Conservation (phyloP, 1,139 yeast genomes). For the Geotrichum bryndzae region DNA sequence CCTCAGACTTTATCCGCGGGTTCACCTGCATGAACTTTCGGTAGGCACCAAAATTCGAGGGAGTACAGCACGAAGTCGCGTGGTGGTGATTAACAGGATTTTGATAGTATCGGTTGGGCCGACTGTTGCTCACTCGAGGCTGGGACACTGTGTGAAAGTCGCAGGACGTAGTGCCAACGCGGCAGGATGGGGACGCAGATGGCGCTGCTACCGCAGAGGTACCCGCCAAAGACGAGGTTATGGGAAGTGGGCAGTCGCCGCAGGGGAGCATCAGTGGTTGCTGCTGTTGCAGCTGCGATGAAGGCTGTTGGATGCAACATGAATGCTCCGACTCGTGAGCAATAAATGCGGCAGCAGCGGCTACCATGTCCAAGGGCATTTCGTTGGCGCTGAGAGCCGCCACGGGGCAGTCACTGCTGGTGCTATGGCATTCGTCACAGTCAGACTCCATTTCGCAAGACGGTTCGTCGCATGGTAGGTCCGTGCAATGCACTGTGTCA, state of each 20-base stretch:
- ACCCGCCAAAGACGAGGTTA: neutral
- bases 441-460: neutral
- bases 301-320: neutral
- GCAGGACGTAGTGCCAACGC: neutral
- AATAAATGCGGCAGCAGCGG: conserved; percentile 2
- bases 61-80: neutral
- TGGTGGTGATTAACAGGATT: neutral
- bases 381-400: neutral
- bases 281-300: neutral
- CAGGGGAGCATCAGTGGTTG: neutral
- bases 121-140: neutral
- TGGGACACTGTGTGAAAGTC: neutral
- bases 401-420: neutral
- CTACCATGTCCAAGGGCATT: neutral
- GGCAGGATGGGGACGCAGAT: neutral
- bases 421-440: neutral
- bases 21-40: neutral
- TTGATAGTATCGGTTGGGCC: neutral
- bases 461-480: neutral
- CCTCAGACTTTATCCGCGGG: neutral
- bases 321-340: neutral
- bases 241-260: neutral
- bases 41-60: neutral
- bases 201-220: neutral
- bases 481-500: neutral